phyloP scores from a whole-genome alignment of 345 rosid genomes.

The Aethionema arabicum region DNA sequence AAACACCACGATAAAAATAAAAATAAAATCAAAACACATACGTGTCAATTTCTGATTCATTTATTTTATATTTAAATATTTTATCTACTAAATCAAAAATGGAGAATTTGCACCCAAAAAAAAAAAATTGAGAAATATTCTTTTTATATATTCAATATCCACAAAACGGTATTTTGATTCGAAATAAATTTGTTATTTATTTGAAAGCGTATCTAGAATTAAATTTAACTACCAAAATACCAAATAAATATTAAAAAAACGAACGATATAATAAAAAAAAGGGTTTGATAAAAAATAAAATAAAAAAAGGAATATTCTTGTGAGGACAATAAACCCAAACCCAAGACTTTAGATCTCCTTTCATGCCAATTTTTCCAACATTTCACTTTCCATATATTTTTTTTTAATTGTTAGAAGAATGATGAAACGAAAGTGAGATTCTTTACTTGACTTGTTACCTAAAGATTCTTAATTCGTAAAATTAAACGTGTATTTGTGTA shows the following conservation, averaged over 20 bases:
- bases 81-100: too few species aligned
- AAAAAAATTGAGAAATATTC: too few species aligned
- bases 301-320: constrained; percentile 11
- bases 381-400: background rate
- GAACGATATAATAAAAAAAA: constrained; percentile 16
- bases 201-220: too few species aligned
- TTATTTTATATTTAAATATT: too few species aligned
- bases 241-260: background rate
- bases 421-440: constrained; percentile 31
- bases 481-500: constrained; percentile 20
- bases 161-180: too few species aligned
- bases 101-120: too few species aligned
- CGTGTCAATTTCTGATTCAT: too few species aligned
- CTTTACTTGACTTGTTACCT: constrained; percentile 32
- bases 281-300: constrained; percentile 8
- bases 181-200: too few species aligned
- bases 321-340: constrained; percentile 22
- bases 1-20: too few species aligned
- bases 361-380: background rate
- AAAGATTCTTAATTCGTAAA: constrained; percentile 33
- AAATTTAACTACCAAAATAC: background rate
- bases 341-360: constrained; percentile 30
- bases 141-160: too few species aligned
- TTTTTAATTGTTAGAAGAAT: background rate
- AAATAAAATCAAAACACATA: too few species aligned